These are phyloP conservation scores for Papiliotrema laurentii DNA, from an alignment of 1,284 basidiomycete genomes.

Conservation along the genomic window DNA sequence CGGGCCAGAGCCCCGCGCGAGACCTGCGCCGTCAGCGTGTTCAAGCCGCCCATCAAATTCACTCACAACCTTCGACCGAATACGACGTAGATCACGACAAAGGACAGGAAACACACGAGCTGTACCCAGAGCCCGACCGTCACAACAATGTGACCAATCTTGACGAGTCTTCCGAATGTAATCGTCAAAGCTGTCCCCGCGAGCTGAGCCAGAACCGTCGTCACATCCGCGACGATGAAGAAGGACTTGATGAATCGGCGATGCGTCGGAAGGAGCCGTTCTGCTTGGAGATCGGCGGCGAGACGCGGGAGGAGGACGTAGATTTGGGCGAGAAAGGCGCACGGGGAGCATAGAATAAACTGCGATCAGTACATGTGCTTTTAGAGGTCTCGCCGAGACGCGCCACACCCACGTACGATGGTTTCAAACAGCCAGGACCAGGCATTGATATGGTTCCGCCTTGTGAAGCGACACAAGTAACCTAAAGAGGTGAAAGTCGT, in stretches of 20 bases:
- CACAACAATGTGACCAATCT: conserved; percentile 12
- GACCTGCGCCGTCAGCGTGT: too few relatives aligned
- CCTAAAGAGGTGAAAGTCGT: conserved; percentile 17
- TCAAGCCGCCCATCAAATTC: neutral
- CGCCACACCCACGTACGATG: conserved; percentile 6
- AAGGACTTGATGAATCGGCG: conserved; percentile 10
- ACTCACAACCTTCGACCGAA: conserved; percentile 9
- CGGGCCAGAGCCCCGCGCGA: too few relatives aligned
- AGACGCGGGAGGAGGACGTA: conserved; percentile 19
- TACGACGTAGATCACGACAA: conserved; percentile 7
- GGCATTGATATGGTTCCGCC: conserved; percentile 15
- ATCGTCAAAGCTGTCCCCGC: conserved; percentile 21
- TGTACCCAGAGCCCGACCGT: conserved; percentile 20
- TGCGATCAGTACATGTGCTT: neutral
- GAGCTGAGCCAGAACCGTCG: conserved; percentile 19
- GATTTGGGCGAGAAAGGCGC: conserved; percentile 21
- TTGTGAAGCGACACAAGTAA: conserved; percentile 13
- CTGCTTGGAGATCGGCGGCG: conserved; percentile 9
- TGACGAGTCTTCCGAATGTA: conserved; percentile 14
- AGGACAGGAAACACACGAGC: conserved; percentile 10
- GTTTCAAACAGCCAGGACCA: conserved; percentile 24
- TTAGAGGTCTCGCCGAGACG: neutral
- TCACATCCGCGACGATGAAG: conserved; percentile 16
- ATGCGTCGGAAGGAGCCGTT: conserved; percentile 9
- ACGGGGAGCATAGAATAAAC: conserved; percentile 22